Evolutionary conservation across 2,329 filamentous ascomycete species (phyloP).

Genomic region (Lachnellula subtilissima): DNA sequence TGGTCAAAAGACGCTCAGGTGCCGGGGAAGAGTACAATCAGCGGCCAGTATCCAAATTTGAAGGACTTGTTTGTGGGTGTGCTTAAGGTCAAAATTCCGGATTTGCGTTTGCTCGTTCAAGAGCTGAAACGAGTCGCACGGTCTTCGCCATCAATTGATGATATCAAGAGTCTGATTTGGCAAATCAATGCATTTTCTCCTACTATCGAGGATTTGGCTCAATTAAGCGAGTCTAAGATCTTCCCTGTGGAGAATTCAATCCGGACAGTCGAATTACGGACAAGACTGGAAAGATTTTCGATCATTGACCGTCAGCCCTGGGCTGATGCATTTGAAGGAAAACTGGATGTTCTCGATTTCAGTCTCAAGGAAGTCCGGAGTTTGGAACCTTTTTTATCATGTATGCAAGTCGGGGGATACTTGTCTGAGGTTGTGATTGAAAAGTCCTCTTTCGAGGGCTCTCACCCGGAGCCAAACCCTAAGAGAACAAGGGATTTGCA

Average conservation of each 20-base stretch:
- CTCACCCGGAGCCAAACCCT: conserved; percentile 2
- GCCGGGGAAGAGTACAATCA: conserved; percentile 10
- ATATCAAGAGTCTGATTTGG: conserved; percentile 12
- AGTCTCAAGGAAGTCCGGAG: conserved; percentile 9
- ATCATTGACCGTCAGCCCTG: conserved; percentile 9
- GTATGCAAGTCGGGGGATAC: conserved; percentile 5
- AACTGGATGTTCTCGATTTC: conserved; percentile 11
- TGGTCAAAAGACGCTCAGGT: conserved; percentile 11
- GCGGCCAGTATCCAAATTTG: conserved; percentile 8
- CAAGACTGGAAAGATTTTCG: conserved; percentile 1
- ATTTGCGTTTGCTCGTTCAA: conserved; percentile 9
- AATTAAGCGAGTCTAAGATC: neutral
- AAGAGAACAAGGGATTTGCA: conserved; percentile 2
- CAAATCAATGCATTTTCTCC: conserved; percentile 10
- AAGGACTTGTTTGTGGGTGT: conserved; percentile 11
- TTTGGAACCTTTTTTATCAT: conserved; percentile 8
- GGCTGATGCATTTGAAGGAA: conserved; percentile 9
- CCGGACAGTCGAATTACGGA: neutral
- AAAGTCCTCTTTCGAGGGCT: conserved; percentile 9
- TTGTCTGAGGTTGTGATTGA: conserved; percentile 11
- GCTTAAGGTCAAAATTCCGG: conserved; percentile 11
- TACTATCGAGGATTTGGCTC: conserved; percentile 1
- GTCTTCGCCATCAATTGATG: conserved; percentile 6
- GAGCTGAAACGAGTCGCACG: conserved; percentile 11
- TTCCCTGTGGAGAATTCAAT: conserved; percentile 1